Evolutionary conservation across 1,284 basidiomycete genomes (phyloP).

Genomic region (Rhodotorula sp.): DNA sequence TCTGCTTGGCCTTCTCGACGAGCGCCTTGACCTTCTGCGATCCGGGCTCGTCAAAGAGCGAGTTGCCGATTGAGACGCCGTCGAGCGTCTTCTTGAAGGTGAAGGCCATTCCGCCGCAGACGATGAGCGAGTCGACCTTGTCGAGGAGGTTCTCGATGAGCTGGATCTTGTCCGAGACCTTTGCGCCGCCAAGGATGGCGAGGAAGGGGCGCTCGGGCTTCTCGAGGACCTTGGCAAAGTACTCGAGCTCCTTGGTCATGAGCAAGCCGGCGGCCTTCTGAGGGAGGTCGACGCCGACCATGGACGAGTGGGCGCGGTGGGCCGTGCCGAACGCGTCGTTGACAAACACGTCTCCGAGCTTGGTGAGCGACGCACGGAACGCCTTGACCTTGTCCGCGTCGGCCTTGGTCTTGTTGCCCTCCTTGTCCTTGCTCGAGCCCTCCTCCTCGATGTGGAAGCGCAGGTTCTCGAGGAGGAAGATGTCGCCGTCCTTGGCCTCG

Average conservation of each 20-base stretch:
- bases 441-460: slow-evolving; percentile 99
- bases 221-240: slow-evolving; percentile 96
- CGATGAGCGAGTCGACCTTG: slow-evolving; percentile 95
- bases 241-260: slow-evolving; percentile 98
- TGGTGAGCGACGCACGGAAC: slow-evolving; percentile 84
- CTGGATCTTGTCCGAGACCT: slow-evolving; percentile 98
- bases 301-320: slow-evolving; percentile 95
- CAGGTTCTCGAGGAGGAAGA: slow-evolving; percentile 94
- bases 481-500: slow-evolving; percentile 66
- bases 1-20: slow-evolving; percentile 88
- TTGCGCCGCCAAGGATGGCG: slow-evolving; percentile 96
- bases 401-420: slow-evolving; percentile 89
- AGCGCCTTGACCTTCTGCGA: slow-evolving; percentile 80
- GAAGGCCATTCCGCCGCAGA: slow-evolving; percentile 98
- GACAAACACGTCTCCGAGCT: slow-evolving; percentile 92
- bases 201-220: slow-evolving; percentile 93
- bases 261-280: slow-evolving; percentile 93
- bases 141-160: slow-evolving; percentile 99
- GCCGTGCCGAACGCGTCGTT: slow-evolving; percentile 99
- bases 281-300: slow-evolving; percentile 94
- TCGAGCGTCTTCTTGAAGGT: slow-evolving; percentile 97
- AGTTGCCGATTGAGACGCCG: slow-evolving; percentile 84
- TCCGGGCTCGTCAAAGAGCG: slow-evolving; percentile 88
- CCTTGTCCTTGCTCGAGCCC: slow-evolving; percentile 87
- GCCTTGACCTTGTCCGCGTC: slow-evolving; percentile 74